A percentile compares a stretch with the other conserved stretches of the same genome.
Conservation (phyloP, 345 rosid genomes). For the Excoecaria cochinchinensis region DNA sequence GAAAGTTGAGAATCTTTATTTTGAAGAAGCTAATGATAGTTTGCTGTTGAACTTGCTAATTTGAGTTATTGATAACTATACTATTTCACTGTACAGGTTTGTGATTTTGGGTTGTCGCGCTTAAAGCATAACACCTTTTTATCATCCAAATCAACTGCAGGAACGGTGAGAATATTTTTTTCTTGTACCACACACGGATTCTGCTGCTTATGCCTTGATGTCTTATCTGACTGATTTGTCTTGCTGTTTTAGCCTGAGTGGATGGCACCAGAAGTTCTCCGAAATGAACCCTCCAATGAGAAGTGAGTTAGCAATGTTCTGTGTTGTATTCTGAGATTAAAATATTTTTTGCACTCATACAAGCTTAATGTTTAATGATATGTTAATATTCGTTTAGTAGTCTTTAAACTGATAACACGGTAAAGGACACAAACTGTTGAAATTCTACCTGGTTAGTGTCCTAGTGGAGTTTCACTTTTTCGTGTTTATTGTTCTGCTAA, state of each 20-base stretch:
- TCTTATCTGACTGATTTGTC: not conserved
- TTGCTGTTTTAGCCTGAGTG: slow-evolving; percentile 84
- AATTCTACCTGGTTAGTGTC: not conserved
- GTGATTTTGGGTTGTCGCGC: slow-evolving; percentile 98
- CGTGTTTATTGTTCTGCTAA: not conserved
- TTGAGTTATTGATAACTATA: not conserved
- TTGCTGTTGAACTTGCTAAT: not conserved
- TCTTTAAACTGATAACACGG: not conserved
- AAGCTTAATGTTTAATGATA: not conserved
- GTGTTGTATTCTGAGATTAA: not conserved
- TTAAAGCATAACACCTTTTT: slow-evolving; percentile 93
- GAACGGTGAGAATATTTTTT: slow-evolving; percentile 62
- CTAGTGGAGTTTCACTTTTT: not conserved
- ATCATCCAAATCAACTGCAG: slow-evolving; percentile 99
- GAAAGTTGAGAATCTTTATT: slow-evolving; percentile 3
- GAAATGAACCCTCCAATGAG: slow-evolving; percentile 93
- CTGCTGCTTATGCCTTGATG: slow-evolving; percentile 5
- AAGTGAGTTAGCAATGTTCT: slow-evolving; percentile 55
- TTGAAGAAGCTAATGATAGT: not conserved
- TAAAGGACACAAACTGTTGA: not conserved
- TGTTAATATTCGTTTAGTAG: not conserved
- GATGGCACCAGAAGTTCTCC: slow-evolving; percentile 99
- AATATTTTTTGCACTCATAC: not conserved
- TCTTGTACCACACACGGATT: not conserved
- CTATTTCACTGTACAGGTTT: slow-evolving; percentile 53